These are phyloP conservation scores for Penicillium vulpinum DNA, from an alignment of 2,329 filamentous ascomycete species.

Conservation along the genomic window DNA sequence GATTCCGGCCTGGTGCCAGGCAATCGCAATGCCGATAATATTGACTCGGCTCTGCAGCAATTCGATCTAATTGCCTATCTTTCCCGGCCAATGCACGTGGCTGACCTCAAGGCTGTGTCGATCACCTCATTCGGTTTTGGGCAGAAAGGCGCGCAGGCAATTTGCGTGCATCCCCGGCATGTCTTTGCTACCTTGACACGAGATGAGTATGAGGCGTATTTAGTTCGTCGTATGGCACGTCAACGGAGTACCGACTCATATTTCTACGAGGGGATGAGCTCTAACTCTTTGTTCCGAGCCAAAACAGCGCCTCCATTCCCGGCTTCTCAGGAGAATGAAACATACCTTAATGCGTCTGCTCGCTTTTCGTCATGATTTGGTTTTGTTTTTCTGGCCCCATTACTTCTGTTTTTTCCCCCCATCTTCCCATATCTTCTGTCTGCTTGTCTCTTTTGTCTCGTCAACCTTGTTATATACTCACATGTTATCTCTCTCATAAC, in stretches of 20 bases:
- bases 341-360: not conserved
- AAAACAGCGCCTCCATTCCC: not conserved
- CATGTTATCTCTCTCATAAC: too few species aligned
- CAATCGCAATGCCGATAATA: conserved; percentile 94
- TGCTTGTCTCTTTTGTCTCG: too few species aligned
- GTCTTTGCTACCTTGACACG: conserved; percentile 33
- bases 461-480: too few species aligned
- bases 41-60: conserved; percentile 57
- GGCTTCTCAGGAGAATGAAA: not conserved
- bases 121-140: conserved; percentile 30
- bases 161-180: conserved; percentile 40
- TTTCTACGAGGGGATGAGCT: conserved; percentile 1
- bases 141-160: conserved; percentile 23
- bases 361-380: not conserved
- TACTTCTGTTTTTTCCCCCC: not conserved
- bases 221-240: not conserved
- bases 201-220: conserved; percentile 14
- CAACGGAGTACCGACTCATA: not conserved
- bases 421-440: too few species aligned
- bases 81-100: conserved; percentile 21
- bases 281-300: not conserved
- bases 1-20: conserved; percentile 89
- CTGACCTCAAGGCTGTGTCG: conserved; percentile 38
- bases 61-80: conserved; percentile 40
- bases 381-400: not conserved